Percentiles rank a stretch among this genome's conserved stretches.
phyloP scores from a whole-genome alignment of 345 rosid species.

The Raphanus sativus region DNA sequence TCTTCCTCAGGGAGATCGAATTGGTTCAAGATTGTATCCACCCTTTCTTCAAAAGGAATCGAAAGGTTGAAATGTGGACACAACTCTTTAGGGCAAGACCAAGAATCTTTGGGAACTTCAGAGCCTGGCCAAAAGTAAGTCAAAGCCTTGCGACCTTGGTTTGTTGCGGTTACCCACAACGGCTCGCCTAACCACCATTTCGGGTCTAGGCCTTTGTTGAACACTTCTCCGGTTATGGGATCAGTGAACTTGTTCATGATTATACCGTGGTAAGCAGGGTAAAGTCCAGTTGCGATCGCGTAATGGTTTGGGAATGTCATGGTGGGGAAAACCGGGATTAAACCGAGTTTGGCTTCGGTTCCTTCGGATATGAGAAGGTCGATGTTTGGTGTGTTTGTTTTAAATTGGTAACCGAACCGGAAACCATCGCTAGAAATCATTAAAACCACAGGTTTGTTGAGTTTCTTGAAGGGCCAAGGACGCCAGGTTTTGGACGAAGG shows the following conservation, averaged over 20 bases:
- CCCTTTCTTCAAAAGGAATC: constrained; percentile 73
- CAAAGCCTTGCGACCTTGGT: constrained; percentile 75
- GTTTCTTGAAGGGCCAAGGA: constrained; percentile 50
- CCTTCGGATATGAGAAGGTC: constrained; percentile 65
- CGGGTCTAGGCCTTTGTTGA: constrained; percentile 71
- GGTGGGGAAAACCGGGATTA: constrained; percentile 86
- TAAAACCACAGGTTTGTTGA: constrained; percentile 62
- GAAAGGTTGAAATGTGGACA: constrained; percentile 64
- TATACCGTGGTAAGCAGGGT: constrained; percentile 84
- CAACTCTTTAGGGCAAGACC: constrained; percentile 62
- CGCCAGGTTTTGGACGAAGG: constrained; percentile 13
- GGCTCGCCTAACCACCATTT: constrained; percentile 98
- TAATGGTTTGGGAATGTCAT: constrained; percentile 89
- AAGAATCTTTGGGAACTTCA: constrained; percentile 81
- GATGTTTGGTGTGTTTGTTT: constrained; percentile 71
- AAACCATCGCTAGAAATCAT: constrained; percentile 87
- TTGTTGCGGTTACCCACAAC: constrained; percentile 75
- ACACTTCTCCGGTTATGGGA: constrained; percentile 53
- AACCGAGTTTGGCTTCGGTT: constrained; percentile 80
- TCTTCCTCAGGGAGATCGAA: constrained; percentile 64
- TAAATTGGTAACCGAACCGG: constrained; percentile 91
- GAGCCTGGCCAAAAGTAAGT: constrained; percentile 94
- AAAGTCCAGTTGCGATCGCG: constrained; percentile 88
- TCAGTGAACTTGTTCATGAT: constrained; percentile 66
- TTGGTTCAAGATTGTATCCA: constrained; percentile 65